Conservation (phyloP, 2,329 filamentous ascomycete species). For the Colletotrichum sp. region DNA sequence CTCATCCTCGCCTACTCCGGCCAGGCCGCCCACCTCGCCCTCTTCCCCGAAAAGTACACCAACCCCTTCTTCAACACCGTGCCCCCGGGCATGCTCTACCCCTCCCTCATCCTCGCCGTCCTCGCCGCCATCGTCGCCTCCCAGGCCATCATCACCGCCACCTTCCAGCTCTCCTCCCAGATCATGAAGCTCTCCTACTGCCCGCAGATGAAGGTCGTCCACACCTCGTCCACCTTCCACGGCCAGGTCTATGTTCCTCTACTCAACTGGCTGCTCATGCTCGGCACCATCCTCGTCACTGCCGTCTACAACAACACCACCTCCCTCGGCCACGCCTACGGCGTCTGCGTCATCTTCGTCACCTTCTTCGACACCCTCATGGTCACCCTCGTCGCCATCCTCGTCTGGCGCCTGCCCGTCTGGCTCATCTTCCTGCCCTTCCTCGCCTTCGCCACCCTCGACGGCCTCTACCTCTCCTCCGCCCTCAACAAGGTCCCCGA, state of each 20-base stretch:
- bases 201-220: constrained; percentile 75
- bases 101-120: constrained; percentile 71
- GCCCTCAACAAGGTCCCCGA: constrained; percentile 75
- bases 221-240: constrained; percentile 73
- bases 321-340: constrained; percentile 75
- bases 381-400: constrained; percentile 72
- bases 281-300: constrained; percentile 76
- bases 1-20: constrained; percentile 70
- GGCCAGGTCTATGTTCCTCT: constrained; percentile 80
- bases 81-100: constrained; percentile 71
- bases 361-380: constrained; percentile 81
- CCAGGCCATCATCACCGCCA: constrained; percentile 79
- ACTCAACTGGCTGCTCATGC: constrained; percentile 79
- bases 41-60: constrained; percentile 57
- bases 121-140: constrained; percentile 77
- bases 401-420: constrained; percentile 72
- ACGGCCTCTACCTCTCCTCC: constrained; percentile 73
- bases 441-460: constrained; percentile 68
- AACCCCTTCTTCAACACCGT: constrained; percentile 79
- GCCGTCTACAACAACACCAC: constrained; percentile 78
- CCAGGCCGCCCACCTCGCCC: constrained; percentile 75
- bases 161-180: constrained; percentile 73
- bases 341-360: constrained; percentile 80
- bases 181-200: constrained; percentile 76
- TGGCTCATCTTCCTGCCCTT: constrained; percentile 66